Percentiles rank a stretch among this genome's conserved stretches.
phyloP scores from a whole-genome alignment of 2,329 filamentous ascomycete species.

The Emergomyces pasteurianus region DNA sequence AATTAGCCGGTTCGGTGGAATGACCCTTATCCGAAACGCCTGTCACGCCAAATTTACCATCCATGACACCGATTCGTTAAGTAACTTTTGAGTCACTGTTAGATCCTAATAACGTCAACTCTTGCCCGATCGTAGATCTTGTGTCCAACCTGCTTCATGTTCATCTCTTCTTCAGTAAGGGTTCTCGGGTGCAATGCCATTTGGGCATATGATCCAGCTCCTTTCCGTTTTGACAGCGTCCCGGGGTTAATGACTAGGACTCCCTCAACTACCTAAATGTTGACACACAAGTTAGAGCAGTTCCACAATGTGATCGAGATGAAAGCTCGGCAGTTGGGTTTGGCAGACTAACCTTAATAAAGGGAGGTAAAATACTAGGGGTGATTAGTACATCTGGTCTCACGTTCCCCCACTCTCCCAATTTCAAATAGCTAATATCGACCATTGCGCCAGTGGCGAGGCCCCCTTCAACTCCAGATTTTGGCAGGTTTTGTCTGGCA shows the following conservation, averaged over 20 bases:
- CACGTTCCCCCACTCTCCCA: conserved; percentile 83
- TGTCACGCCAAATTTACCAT: not conserved
- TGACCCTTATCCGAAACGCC: not conserved
- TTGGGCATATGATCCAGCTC: conserved; percentile 73
- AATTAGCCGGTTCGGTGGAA: not conserved
- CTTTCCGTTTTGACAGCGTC: conserved; percentile 69
- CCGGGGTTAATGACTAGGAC: conserved; percentile 88
- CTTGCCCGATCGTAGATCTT: conserved; percentile 69
- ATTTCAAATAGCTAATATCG: conserved; percentile 71
- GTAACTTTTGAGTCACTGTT: conserved; percentile 10
- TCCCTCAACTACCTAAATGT: conserved; percentile 67
- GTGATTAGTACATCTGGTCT: conserved; percentile 73
- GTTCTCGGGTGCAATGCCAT: conserved; percentile 60
- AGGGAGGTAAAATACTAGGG: conserved; percentile 72
- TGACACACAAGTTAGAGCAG: not conserved
- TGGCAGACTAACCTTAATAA: conserved; percentile 59
- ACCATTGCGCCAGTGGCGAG: conserved; percentile 62
- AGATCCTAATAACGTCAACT: conserved; percentile 78
- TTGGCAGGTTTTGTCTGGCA: conserved; percentile 54
- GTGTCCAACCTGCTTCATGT: conserved; percentile 53
- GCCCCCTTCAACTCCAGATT: conserved; percentile 48
- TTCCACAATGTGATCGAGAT: not conserved
- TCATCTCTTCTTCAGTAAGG: conserved; percentile 46
- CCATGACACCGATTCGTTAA: not conserved
- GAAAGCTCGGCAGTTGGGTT: not conserved